Conservation (phyloP, 2,329 filamentous ascomycete genomes). For the Aspergillus pseudoterreus region DNA sequence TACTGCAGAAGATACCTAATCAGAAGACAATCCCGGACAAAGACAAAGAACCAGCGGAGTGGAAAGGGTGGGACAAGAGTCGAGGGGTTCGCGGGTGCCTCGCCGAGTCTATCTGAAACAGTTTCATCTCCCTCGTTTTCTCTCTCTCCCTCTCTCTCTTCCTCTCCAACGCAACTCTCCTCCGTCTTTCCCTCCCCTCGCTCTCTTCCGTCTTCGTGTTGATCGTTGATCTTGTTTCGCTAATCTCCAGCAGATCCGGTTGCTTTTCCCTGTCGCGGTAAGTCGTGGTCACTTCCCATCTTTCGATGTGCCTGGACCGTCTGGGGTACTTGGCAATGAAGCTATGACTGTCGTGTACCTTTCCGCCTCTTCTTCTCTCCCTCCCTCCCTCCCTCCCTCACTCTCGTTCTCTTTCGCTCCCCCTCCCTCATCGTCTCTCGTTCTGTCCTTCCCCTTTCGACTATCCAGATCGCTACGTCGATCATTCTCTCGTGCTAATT, state of each 20-base stretch:
- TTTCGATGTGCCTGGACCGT: neutral
- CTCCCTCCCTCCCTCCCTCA: conserved; percentile 5
- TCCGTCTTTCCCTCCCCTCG: neutral
- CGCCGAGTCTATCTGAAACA: conserved; percentile 19
- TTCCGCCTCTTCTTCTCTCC: neutral
- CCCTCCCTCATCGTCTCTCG: neutral
- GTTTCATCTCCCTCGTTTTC: neutral
- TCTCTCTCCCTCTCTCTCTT: neutral
- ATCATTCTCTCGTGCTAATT: neutral
- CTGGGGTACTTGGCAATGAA: neutral
- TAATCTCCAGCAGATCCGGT: no score
- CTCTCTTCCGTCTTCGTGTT: neutral
- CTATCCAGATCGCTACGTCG: neutral
- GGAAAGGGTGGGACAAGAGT: neutral
- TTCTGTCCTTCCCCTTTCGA: neutral
- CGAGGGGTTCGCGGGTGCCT: conserved; percentile 9
- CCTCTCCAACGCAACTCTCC: neutral
- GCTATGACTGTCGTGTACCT: neutral
- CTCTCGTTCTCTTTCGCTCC: neutral
- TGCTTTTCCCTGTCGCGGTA: no score
- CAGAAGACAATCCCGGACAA: neutral
- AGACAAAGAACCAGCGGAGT: neutral
- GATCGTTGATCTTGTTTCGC: no score
- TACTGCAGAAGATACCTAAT: no score
- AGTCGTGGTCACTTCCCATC: neutral